Base-by-base conservation (phyloP, 768 basidiomycete species). In the Dentipellis sp. region DNA sequence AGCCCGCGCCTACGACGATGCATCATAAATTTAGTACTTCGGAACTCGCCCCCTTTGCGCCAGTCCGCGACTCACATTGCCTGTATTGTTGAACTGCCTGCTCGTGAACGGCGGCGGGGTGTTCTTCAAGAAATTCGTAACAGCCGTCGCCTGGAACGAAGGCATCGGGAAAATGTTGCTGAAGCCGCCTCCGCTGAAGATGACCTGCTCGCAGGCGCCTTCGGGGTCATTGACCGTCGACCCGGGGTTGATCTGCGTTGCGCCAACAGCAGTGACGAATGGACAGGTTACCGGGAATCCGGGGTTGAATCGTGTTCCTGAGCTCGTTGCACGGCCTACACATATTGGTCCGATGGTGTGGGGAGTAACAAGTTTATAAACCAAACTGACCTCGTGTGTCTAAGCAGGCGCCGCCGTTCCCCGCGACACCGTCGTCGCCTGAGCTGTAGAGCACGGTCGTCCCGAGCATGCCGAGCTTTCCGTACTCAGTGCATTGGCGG, bases 401-500 rank as follows among this genome's bases (percentile, higher is more conserved):
- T 37, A 77, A 58, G 59, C 77, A 77, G 14, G 58, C 10, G 19
- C 59, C 65, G 6, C 49, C 59, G 36, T 58, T 56, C 1, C 74
- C 75, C 1, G 71, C 74, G n/a, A 77, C 77, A 51, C 76, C 75
- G 34, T 63, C 63, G 56, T 78, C 75, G 19, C 77, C 77, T 7
- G 75, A 74, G 34, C 70, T 68, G 58, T 74, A 79, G 37, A 78
- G 60, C 21, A 78, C 51, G 3, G 76, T 73, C n/a, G 64, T 47
- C 50, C 75, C 74, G 63, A 74, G 63, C 21, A 75, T 58, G 23
- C 74, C 74, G 11, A 74, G 66, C 58, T 78, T 78, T 35, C 67
- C 77, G 56, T 77, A 78, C 59, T 78, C 77, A 4, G 66, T 58
- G 60, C 75, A 77, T 53, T 76, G 74, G 36, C 76, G 71, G 38